Base-by-base conservation (phyloP, 2,329 filamentous ascomycete genomes). In the Penicillium glabrum region DNA sequence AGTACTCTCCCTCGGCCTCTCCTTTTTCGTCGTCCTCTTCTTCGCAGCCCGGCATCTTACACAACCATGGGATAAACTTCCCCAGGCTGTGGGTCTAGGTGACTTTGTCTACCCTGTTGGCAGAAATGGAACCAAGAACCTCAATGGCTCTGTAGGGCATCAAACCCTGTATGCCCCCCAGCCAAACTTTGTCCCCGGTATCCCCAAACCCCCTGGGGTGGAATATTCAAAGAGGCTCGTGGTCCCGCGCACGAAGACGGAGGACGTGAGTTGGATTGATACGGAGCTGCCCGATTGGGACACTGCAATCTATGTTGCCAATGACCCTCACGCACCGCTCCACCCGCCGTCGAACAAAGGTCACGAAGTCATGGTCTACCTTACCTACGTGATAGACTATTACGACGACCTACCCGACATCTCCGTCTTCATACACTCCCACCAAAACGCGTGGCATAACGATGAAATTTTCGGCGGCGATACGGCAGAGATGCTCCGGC, bases 331-430 rank as follows among this genome's bases (percentile, higher is more conserved):
- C 24, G 78, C 82, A 7, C 72, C 77, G 24, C 66, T 82, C 21
- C 82, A 82, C 62, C 75, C 82, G 0, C 81, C 82, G 6, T 79
- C 78, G 64, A 86, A 87, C 61, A 85, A 86, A 66, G 85, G 85
- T 44, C 80, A 84, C 64, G 85, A 88, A 69, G 82, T 83, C 24
- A 86, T 87, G 79, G 77, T 79, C 13, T 87, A 87, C 68, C 75
- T 87, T 47, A 83, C 82, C 44, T 87, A 84, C 69, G 82, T 87
- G 59, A 84, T 87, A 67, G 83, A 87, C 60, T 78, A 85, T 67
- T 88, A 87, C 69, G 74, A 86, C 44, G 71, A 79, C 13, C 77
- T 87, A 2, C 79, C 83, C 2, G 84, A 87, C 62, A 79, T 85
- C 21, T 75, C 80, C 44, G 78, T 86, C 49, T 87, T 87, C 71